Conservation (phyloP, 148 eudicot species). For the Simmondsia chinensis region DNA sequence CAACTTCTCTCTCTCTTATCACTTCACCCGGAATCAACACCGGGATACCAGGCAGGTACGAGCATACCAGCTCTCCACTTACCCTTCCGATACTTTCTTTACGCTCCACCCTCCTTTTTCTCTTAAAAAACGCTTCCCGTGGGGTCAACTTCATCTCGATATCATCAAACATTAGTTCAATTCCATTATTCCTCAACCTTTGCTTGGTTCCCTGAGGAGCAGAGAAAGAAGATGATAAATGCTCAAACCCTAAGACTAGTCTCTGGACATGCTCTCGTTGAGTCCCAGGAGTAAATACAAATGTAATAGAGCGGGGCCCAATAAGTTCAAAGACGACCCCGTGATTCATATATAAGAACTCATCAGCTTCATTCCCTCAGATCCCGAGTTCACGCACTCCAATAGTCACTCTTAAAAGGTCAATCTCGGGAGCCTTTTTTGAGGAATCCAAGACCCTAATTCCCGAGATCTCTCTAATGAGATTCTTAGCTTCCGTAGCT, state of each 20-base stretch:
- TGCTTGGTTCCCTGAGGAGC: background rate
- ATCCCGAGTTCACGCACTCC: conserved; percentile 43
- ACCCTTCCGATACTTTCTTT: conserved; percentile 48
- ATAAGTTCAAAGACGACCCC: conserved; percentile 51
- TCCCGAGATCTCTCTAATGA: conserved; percentile 35
- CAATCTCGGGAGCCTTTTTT: conserved; percentile 23
- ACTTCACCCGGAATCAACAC: conserved; percentile 59
- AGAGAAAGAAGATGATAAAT: conserved; percentile 25
- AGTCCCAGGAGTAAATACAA: conserved; percentile 57
- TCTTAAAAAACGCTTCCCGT: conserved; percentile 62
- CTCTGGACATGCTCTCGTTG: conserved; percentile 43
- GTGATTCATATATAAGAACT: conserved; percentile 34
- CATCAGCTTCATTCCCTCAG: conserved; percentile 59
- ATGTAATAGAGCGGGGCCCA: conserved; percentile 45
- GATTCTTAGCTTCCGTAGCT: conserved; percentile 32
- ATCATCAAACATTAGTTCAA: conserved; percentile 17
- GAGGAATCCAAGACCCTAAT: conserved; percentile 32
- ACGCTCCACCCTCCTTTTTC: conserved; percentile 38
- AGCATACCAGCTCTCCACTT: conserved; percentile 77
- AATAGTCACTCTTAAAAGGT: conserved; percentile 49
- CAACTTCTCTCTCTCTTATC: conserved; percentile 28
- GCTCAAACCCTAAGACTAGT: conserved; percentile 47
- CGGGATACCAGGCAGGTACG: conserved; percentile 82
- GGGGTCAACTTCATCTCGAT: conserved; percentile 43
- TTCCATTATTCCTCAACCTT: background rate